Conservation (phyloP, 352 stramenopile genomes). For the Phytophthora lateralis region DNA sequence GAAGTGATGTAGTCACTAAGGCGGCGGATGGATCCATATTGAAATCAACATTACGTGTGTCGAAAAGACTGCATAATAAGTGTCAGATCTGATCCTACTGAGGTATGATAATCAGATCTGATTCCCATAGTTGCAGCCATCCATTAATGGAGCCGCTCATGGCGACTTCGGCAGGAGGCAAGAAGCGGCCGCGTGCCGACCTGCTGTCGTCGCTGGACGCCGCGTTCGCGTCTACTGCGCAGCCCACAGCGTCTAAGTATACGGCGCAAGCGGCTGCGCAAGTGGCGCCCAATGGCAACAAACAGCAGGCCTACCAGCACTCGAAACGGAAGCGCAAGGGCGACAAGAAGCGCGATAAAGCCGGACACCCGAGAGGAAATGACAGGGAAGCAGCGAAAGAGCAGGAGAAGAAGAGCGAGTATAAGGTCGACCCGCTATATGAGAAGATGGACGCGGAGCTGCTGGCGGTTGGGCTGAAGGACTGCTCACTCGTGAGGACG, state of each 20-base stretch:
- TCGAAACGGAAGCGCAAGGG: constrained; percentile 62
- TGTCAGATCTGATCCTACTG: constrained; percentile 35
- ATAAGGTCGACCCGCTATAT: constrained; percentile 55
- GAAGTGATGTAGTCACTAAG: constrained; percentile 18
- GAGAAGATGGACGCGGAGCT: constrained; percentile 53
- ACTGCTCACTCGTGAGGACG: constrained; percentile 65
- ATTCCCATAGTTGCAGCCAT: constrained; percentile 13
- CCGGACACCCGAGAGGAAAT: constrained; percentile 7
- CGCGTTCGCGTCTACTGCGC: constrained; percentile 50
- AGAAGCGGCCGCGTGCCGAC: constrained; percentile 76
- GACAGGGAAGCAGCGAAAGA: constrained; percentile 10
- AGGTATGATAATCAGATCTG: constrained; percentile 37
- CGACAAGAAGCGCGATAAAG: constrained; percentile 23
- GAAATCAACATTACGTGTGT: background rate
- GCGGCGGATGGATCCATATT: constrained; percentile 12
- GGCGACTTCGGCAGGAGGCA: constrained; percentile 27
- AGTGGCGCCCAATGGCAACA: constrained; percentile 34
- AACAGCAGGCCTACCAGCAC: constrained; percentile 77
- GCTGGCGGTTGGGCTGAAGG: constrained; percentile 62
- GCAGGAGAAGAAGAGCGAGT: constrained; percentile 14
- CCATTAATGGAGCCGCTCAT: constrained; percentile 22
- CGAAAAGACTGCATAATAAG: constrained; percentile 22
- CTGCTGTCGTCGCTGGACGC: constrained; percentile 81
- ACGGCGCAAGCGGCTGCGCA: constrained; percentile 60
- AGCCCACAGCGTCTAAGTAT: constrained; percentile 64